These are phyloP conservation scores for Aspergillus tamarii DNA, from an alignment of 2,329 filamentous ascomycete species.

Conservation along the genomic window DNA sequence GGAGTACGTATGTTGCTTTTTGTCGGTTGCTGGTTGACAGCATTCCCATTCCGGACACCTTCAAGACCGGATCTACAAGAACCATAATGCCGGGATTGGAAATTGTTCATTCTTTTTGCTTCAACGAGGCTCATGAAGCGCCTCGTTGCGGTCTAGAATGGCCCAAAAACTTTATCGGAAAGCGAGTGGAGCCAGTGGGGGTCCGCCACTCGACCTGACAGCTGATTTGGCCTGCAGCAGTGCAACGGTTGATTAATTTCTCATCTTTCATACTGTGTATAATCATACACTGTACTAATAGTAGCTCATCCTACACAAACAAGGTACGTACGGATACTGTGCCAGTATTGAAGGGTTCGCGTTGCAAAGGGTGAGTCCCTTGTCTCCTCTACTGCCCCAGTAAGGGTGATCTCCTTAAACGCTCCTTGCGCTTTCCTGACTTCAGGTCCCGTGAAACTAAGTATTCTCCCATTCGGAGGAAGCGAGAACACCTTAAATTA, in stretches of 20 bases:
- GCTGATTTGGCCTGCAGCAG: neutral
- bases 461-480: neutral
- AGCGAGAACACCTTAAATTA: neutral
- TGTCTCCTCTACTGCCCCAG: neutral
- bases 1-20: too few species aligned
- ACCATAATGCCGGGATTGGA: neutral
- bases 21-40: neutral
- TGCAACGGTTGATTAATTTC: neutral
- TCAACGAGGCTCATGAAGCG: neutral
- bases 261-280: neutral
- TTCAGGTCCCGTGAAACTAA: neutral
- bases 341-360: neutral
- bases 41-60: neutral
- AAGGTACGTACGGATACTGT: neutral
- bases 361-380: neutral
- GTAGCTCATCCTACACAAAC: neutral
- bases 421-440: neutral
- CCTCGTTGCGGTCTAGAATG: conserved; percentile 6
- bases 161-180: conserved; percentile 11
- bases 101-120: neutral
- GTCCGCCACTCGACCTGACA: neutral
- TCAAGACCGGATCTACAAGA: neutral
- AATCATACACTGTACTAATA: too few species aligned
- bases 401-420: neutral
- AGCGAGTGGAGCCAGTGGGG: neutral